Evolutionary conservation across 257 asterid species (phyloP).

Genomic region (Penstemon newberryi): DNA sequence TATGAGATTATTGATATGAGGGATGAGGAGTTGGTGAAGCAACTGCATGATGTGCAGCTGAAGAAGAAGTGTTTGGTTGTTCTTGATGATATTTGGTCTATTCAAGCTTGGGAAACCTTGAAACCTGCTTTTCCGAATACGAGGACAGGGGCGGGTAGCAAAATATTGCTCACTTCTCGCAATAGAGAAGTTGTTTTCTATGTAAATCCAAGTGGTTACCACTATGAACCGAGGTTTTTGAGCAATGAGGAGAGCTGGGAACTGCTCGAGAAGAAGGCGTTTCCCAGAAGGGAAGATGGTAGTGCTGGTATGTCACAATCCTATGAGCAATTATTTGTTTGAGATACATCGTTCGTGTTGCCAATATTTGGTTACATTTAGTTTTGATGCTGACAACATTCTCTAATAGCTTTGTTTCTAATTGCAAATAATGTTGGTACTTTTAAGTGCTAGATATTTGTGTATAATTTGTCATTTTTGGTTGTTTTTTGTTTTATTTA

Average conservation of each 20-base stretch:
- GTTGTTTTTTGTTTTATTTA: background rate
- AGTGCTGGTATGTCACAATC: constrained; percentile 19
- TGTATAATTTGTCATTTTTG: background rate
- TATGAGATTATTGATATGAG: constrained; percentile 32
- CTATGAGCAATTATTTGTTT: background rate
- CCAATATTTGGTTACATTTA: background rate
- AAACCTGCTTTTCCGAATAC: constrained; percentile 31
- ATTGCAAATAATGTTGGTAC: background rate
- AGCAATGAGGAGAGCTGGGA: constrained; percentile 36
- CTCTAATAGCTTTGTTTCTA: background rate
- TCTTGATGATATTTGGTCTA: constrained; percentile 42
- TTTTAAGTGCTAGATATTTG: background rate
- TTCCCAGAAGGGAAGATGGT: constrained; percentile 26
- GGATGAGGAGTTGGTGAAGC: constrained; percentile 41
- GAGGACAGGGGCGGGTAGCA: constrained; percentile 30
- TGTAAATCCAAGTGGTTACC: constrained; percentile 29
- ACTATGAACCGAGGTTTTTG: constrained; percentile 32
- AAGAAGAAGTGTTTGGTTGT: constrained; percentile 40
- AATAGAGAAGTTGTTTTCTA: constrained; percentile 25
- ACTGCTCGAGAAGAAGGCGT: constrained; percentile 39
- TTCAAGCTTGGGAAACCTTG: constrained; percentile 34
- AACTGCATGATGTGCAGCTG: constrained; percentile 32
- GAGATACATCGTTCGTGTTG: background rate
- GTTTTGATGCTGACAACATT: constrained; percentile 3
- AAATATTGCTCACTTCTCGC: constrained; percentile 38